Percentiles rank a stretch among this genome's conserved stretches.
phyloP scores from a whole-genome alignment of 1,284 basidiomycete genomes.

The Trametes versicolor region DNA sequence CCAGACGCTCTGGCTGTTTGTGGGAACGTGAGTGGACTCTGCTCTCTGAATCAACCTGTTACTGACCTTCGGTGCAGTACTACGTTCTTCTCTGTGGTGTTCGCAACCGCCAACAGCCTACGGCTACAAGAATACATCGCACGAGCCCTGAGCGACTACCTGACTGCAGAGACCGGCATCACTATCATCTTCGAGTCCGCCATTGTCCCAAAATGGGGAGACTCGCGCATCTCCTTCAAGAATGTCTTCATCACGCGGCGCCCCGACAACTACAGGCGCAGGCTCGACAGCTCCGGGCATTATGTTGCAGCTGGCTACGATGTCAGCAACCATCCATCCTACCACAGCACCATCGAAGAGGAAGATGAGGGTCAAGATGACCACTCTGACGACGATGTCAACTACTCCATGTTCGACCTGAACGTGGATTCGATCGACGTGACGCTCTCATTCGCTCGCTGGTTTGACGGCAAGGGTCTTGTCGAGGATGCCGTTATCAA shows the following conservation, averaged over 20 bases:
- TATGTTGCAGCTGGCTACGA: constrained; percentile 75
- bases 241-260: constrained; percentile 95
- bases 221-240: constrained; percentile 94
- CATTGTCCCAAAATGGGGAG: constrained; percentile 98
- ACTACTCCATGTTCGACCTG: constrained; percentile 91
- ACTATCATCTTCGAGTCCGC: constrained; percentile 98
- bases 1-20: constrained; percentile 92
- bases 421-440: constrained; percentile 97
- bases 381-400: constrained; percentile 59
- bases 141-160: constrained; percentile 89
- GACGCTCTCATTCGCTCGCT: constrained; percentile 90
- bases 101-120: constrained; percentile 90
- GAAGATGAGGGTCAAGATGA: constrained; percentile 39
- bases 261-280: constrained; percentile 49
- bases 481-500: constrained; percentile 92
- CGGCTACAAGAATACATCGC: constrained; percentile 95
- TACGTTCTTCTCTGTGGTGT: constrained; percentile 94
- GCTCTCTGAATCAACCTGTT: not conserved
- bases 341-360: constrained; percentile 67
- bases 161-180: constrained; percentile 93
- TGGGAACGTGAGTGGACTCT: constrained; percentile 83
- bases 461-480: constrained; percentile 96
- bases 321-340: constrained; percentile 77
- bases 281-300: constrained; percentile 50
- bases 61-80: constrained; percentile 58